Base-by-base conservation (phyloP, 345 rosid species). In the Moricandia arvensis region DNA sequence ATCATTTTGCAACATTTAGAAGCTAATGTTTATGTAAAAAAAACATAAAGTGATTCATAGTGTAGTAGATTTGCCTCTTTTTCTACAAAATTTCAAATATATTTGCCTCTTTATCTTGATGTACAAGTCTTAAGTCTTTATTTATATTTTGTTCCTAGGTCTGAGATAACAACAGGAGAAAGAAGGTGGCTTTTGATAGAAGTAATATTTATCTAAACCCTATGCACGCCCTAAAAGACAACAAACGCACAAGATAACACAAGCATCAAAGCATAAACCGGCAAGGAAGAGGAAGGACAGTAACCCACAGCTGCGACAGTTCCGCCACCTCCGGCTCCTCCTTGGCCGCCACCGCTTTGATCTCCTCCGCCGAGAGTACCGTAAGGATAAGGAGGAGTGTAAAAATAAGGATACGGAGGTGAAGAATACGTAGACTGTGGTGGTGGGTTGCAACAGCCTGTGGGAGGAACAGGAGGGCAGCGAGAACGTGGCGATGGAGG, bases 371-470 rank as follows among this genome's bases (percentile, higher is more conserved):
- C 65, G 3, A 78, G 3, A 60, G 73, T 66, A 38, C 78, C 81
- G 17, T 73, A 67, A 53, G 81, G 74, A 30, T 73, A 68, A 21
- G 81, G 81, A 21, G 81, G 81, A 79, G 81, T 73, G 26, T 54
- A 62, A 29, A 5, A 60, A 21, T 78, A 78, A 30, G 81, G 81
- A 60, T 78, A 78, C 7, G 81, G 81, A 59, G 81, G 81, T 53
- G 81, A 61, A 61, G 31, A 31, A 8, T 51, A 61, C 15, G 72
- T 71, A 2, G 73, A 67, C 16, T 75, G 68, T 66, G 77, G 73
- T 68, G 77, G 70, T 53, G 60, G 74, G 64, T 67, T 63, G 71
- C 80, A 77, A 47, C 80, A 77, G 60, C 75, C 75, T 41, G 75
- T 17, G 5, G 71, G n/a, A 15, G 81, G 60, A 68, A 73, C 69